phyloP scores from a whole-genome alignment of 257 asterid genomes.

The Nicotiana tabacum region DNA sequence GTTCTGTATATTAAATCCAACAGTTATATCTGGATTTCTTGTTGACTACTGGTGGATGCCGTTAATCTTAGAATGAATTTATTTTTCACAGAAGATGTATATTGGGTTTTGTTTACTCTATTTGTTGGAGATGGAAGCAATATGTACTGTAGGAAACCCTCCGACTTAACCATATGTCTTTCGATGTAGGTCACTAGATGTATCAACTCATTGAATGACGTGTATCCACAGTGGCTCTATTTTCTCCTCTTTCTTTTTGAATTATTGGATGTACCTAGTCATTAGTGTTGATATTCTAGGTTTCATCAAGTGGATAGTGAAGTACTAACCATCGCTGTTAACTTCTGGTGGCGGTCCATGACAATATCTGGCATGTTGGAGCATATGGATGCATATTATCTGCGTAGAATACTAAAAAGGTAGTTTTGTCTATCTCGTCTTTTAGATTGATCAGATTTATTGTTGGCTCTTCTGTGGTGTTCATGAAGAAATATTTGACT shows the following conservation, averaged over 20 bases:
- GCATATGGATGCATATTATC: conserved; percentile 95
- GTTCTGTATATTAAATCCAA: neutral
- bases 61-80: neutral
- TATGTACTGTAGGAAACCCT: neutral
- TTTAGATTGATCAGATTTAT: neutral
- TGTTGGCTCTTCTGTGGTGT: neutral
- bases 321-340: conserved; percentile 74
- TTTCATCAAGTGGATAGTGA: conserved; percentile 98
- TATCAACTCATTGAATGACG: neutral
- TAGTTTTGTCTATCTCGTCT: conserved; percentile 16
- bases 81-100: neutral
- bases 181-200: neutral
- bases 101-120: neutral
- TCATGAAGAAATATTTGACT: conserved; percentile 7
- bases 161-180: neutral
- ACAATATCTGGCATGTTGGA: conserved; percentile 65
- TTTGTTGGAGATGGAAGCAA: neutral
- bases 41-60: neutral
- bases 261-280: neutral
- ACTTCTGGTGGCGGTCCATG: conserved; percentile 92
- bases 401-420: conserved; percentile 86
- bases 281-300: conserved; percentile 35
- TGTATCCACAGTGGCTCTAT: neutral
- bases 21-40: neutral
- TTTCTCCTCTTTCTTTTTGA: neutral